Conservation (phyloP, 2,329 filamentous ascomycete species). For the Lojkania enalia region DNA sequence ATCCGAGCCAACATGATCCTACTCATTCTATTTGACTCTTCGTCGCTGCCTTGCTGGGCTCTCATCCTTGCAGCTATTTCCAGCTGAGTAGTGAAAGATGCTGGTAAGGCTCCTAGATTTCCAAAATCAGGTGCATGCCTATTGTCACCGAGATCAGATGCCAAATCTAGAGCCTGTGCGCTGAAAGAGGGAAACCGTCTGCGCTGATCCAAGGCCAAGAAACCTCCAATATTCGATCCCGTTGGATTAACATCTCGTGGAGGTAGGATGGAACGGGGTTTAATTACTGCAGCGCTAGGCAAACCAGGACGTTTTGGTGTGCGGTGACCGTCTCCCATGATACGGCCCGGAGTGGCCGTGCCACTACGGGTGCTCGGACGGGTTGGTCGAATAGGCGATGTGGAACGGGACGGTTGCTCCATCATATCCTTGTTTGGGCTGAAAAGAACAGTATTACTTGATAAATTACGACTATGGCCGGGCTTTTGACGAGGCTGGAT, state of each 20-base stretch:
- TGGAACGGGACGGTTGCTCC: constrained; percentile 31
- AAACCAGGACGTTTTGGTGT: constrained; percentile 48
- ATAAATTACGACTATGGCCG: constrained; percentile 73
- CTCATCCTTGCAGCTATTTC: constrained; percentile 39
- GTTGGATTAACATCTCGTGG: constrained; percentile 61
- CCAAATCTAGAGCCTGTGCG: constrained; percentile 63
- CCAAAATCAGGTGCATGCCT: constrained; percentile 62
- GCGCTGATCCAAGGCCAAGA: constrained; percentile 55
- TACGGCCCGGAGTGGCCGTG: constrained; percentile 37
- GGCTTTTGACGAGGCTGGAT: constrained; percentile 23
- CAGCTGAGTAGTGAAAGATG: constrained; percentile 75
- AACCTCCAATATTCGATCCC: constrained; percentile 58
- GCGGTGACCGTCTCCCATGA: constrained; percentile 36
- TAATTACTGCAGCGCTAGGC: constrained; percentile 32
- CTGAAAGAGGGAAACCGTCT: constrained; percentile 66
- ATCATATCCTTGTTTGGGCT: constrained; percentile 61
- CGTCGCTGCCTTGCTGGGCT: constrained; percentile 32
- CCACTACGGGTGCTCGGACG: constrained; percentile 39
- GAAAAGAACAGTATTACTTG: constrained; percentile 82
- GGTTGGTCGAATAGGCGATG: constrained; percentile 34
- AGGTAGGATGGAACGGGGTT: constrained; percentile 37
- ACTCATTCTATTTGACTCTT: constrained; percentile 54
- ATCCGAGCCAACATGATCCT: constrained; percentile 84
- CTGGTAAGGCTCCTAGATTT: constrained; percentile 66
- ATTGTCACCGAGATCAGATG: constrained; percentile 71